phyloP scores from a whole-genome alignment of 1,139 yeast genomes.

The Geotrichum carabidarum region DNA sequence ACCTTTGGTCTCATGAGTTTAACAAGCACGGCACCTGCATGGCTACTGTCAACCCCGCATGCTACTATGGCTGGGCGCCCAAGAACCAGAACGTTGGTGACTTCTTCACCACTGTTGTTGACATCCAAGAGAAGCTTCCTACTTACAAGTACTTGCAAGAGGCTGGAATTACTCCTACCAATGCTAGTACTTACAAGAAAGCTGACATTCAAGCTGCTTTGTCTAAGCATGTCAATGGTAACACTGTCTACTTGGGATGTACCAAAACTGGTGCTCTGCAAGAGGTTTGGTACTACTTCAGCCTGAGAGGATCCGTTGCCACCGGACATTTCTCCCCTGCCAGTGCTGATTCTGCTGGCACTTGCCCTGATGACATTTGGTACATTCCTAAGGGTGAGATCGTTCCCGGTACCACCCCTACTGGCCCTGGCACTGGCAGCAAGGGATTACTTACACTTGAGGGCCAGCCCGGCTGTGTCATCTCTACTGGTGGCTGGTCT shows the following conservation, averaged over 20 bases:
- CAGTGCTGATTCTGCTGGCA: constrained; percentile 52
- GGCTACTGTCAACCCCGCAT: constrained; percentile 64
- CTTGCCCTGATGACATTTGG: constrained; percentile 56
- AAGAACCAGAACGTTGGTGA: constrained; percentile 65
- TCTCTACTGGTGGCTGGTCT: constrained; percentile 81
- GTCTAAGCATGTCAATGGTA: constrained; percentile 38
- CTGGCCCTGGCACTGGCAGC: constrained; percentile 11
- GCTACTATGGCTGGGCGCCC: constrained; percentile 47
- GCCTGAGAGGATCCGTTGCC: constrained; percentile 66
- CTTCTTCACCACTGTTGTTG: constrained; percentile 62
- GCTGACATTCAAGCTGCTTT: constrained; percentile 64
- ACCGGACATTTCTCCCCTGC: constrained; percentile 61
- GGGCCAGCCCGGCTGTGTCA: constrained; percentile 66
- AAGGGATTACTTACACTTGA: constrained; percentile 50
- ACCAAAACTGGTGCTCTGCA: constrained; percentile 60
- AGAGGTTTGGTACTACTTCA: constrained; percentile 88
- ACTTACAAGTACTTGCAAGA: constrained; percentile 61
- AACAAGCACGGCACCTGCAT: constrained; percentile 95
- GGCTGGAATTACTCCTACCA: constrained; percentile 67
- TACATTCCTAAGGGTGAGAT: constrained; percentile 57
- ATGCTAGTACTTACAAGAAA: constrained; percentile 54
- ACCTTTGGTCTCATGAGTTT: constrained; percentile 86
- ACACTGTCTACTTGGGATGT: constrained; percentile 56
- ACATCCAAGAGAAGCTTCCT: constrained; percentile 58
- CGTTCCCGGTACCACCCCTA: constrained; percentile 14